Base-by-base conservation (phyloP, 164 flowering plant genomes). In the Magnolia sinica region DNA sequence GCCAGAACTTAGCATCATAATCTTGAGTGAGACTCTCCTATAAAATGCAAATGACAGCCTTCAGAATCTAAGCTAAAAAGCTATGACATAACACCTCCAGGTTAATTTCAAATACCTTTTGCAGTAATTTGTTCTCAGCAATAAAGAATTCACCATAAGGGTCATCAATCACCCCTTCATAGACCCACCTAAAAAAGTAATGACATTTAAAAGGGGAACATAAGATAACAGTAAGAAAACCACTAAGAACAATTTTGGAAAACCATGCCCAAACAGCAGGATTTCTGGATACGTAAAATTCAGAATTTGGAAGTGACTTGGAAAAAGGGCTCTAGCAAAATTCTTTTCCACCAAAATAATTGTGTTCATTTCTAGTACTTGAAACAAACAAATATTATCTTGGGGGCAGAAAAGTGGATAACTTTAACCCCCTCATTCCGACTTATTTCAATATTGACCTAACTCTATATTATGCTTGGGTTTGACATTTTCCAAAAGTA, bases 131-230 rank as follows among this genome's bases (percentile, higher is more conserved):
- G 84, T 93, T 90, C 85, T 96, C 99, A 61, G 91, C 91, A 82
- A 96, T 94, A 81, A 96, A 96, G 82, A 96, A 94, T 84, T 96
- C 99, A 50, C 91, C 91, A 76, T 94, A 92, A 63, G 98, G 98
- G 87, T 96, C 99, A 84, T 94, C 96, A 76, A 96, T 94, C 50
- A 94, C 93, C 74, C 99, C 99, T 84, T 96, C 99, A 81, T 96
- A 91, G 72, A 96, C 90, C 99, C 99, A 96, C 87, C 99, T 94
- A 74, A 73, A 75, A 61, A 49, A 76, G 37, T 72, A 22, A 24
- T 55, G 61, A 11, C 61, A 55, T 55, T 55, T 55, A 55, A 11
- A 55, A 37, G 45, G 45, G 61, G 18, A 55, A 10, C 61, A 55
- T 55, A 11, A 55, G 19, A 11, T 55, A 55, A 55, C 16, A 55